Evolutionary conservation across 345 rosid species (phyloP), one percentile per base, ranked within the genome.

Genomic region (Gossypium australe): DNA sequence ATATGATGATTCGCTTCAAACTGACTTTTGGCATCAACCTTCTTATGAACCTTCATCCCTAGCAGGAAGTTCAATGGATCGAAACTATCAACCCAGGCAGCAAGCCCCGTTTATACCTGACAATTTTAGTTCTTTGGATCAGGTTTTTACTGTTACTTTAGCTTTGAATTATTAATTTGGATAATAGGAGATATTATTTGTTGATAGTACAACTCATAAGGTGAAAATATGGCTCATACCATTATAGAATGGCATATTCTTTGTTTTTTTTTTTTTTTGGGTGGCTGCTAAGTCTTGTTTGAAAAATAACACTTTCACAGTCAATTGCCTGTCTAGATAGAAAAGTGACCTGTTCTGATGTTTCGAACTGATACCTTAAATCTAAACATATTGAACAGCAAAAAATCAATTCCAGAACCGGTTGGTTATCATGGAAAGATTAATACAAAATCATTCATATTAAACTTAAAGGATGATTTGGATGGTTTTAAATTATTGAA

Each of bases 61-160:
- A 69, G 67, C 85, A 57, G 94, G 82, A 68, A 75, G 81, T 53
- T 78, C 83, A 29, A 80, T 80, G 80, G 79, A 78, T 10, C 69
- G 74, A 25, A 72, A 48, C 55, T 3, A 78, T 79, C 77, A 41
- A 61, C 63, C 52, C 27, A 78, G 74, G 34, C 79, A 48, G 81
- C 81, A 77, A n/a, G 80, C 88, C 55, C 65, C 80, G 3, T 75
- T 11, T 71, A 89, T 92, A 74, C 82, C 86, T 57, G 97, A 92
- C 75, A 86, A 88, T 78, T 92, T 89, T 85, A 84, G 65, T 77
- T 87, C 86, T 29, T 68, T 92, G 82, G 94, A 90, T 77, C 87
- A 94, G 98, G 98, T 94, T 67, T 67, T 68, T 58, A 44, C 29
- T 18, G 7, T 8, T 73, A 20, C 53, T 24, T 65, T 34, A 44